Conservation (phyloP, 352 stramenopile genomes). For the Globisporangium cylindrosporum region DNA sequence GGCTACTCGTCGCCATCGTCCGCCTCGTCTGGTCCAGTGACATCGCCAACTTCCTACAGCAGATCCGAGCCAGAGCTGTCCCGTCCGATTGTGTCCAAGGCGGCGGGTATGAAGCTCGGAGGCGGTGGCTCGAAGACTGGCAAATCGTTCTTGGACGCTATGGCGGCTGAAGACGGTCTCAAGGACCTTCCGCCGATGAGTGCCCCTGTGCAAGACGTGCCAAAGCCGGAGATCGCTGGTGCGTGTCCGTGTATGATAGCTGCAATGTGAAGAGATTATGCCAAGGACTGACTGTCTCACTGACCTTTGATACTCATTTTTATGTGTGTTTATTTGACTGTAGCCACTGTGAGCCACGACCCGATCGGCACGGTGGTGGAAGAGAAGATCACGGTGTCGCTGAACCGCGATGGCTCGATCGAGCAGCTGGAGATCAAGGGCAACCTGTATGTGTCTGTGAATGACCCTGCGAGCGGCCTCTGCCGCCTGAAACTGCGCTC, state of each 20-base stretch:
- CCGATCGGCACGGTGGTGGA: constrained; percentile 81
- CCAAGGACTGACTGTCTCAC: background rate
- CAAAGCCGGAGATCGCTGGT: constrained; percentile 54
- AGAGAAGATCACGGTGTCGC: constrained; percentile 83
- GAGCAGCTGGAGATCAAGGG: constrained; percentile 88
- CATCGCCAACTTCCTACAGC: constrained; percentile 64
- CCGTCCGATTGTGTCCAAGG: constrained; percentile 49
- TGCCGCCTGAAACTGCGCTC: constrained; percentile 76
- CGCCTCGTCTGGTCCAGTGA: constrained; percentile 25
- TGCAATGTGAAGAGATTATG: background rate
- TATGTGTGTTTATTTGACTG: background rate
- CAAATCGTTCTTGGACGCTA: constrained; percentile 85
- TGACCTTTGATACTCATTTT: background rate
- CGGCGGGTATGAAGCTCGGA: constrained; percentile 55
- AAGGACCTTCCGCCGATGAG: constrained; percentile 87
- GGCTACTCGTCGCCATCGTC: constrained; percentile 32
- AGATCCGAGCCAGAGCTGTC: constrained; percentile 36
- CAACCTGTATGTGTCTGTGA: constrained; percentile 81
- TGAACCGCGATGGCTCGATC: constrained; percentile 77
- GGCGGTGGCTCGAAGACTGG: constrained; percentile 42
- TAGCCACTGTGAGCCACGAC: constrained; percentile 68
- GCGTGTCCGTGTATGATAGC: background rate
- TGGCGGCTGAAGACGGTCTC: constrained; percentile 81
- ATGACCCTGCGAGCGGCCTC: constrained; percentile 63
- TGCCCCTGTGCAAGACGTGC: constrained; percentile 50